phyloP scores from a whole-genome alignment of 2,329 filamentous ascomycete species.

The Rhynchosporium graminicola region DNA sequence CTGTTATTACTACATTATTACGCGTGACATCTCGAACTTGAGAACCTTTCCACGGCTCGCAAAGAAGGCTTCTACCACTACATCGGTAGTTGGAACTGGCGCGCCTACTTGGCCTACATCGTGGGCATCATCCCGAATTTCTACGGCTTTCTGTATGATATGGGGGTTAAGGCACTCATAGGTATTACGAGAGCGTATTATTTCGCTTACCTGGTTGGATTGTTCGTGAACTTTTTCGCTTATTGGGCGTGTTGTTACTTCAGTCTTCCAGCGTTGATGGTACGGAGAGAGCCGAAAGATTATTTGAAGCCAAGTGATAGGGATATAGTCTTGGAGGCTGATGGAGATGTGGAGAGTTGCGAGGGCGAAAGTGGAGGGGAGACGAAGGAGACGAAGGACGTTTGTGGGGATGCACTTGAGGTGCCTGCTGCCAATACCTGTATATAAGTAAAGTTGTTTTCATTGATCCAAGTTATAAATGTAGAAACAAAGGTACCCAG shows the following conservation, averaged over 20 bases:
- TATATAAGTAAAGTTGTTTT: neutral
- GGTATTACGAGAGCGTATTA: constrained; percentile 53
- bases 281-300: constrained; percentile 42
- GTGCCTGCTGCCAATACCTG: constrained; percentile 2
- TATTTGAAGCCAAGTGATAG: constrained; percentile 40
- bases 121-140: constrained; percentile 45
- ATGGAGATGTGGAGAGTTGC: constrained; percentile 22
- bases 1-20: constrained; percentile 47
- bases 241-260: constrained; percentile 35
- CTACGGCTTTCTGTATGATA: constrained; percentile 45
- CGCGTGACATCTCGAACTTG: constrained; percentile 42
- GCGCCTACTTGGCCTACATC: constrained; percentile 42
- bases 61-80: constrained; percentile 41
- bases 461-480: neutral
- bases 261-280: constrained; percentile 28
- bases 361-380: constrained; percentile 7
- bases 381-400: constrained; percentile 1
- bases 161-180: constrained; percentile 43
- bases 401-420: constrained; percentile 1
- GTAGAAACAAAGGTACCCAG: neutral
- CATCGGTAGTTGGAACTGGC: constrained; percentile 42
- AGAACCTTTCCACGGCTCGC: constrained; percentile 41
- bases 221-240: constrained; percentile 45
- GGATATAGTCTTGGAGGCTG: constrained; percentile 18
- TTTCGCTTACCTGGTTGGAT: constrained; percentile 55